These are phyloP conservation scores for Epichloe scottii DNA, from an alignment of 2,329 filamentous ascomycete genomes.

Conservation along the genomic window DNA sequence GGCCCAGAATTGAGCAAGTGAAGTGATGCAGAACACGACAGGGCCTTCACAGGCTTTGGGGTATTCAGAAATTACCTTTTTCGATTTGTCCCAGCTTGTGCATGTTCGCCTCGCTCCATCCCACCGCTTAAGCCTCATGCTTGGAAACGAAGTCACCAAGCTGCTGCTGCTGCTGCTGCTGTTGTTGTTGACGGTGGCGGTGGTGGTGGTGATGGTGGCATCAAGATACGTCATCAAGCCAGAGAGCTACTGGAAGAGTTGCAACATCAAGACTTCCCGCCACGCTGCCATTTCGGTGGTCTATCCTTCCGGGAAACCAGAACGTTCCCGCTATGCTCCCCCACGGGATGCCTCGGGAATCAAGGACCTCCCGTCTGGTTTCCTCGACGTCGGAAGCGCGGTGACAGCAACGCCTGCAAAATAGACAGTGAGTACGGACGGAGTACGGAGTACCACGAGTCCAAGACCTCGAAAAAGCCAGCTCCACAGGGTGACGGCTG, in stretches of 20 bases:
- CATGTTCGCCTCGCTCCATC: conserved; percentile 5
- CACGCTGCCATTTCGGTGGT: background rate
- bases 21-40: background rate
- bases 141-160: background rate
- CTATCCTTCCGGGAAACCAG: background rate
- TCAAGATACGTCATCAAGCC: background rate
- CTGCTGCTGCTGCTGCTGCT: background rate
- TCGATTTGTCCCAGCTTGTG: conserved; percentile 5
- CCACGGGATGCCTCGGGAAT: no score
- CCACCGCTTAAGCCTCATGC: conserved; percentile 6
- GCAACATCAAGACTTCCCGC: background rate
- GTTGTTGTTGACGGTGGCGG: no score
- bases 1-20: background rate
- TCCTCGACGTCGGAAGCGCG: no score
- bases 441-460: no score
- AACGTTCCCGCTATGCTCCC: background rate
- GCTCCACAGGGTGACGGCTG: no score
- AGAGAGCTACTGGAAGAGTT: background rate
- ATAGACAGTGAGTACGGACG: no score
- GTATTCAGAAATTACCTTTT: conserved; percentile 3
- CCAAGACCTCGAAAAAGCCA: no score
- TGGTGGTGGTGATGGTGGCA: background rate
- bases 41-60: background rate
- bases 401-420: no score
- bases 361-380: no score